These are phyloP conservation scores for Clavispora carvajalis DNA, from an alignment of 805 yeast species.

Conservation along the genomic window DNA sequence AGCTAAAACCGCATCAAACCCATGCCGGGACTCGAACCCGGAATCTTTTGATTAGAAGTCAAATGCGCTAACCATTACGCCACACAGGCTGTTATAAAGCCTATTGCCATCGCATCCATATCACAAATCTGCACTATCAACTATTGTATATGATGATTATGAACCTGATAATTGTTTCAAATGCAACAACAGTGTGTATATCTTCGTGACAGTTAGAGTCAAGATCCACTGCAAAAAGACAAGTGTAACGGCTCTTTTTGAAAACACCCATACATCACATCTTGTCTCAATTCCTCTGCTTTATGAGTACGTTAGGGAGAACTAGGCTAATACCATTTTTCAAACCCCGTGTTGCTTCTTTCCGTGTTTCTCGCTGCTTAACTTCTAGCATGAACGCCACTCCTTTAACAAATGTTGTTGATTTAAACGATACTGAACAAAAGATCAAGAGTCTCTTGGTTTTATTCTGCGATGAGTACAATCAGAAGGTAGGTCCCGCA, in stretches of 20 bases:
- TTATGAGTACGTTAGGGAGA: background rate
- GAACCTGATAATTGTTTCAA: too few species aligned
- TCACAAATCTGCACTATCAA: too few species aligned
- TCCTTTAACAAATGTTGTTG: background rate
- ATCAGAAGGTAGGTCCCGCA: slow-evolving; percentile 13
- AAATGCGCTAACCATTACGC: slow-evolving; percentile 20
- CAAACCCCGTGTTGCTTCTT: background rate
- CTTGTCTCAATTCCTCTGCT: background rate
- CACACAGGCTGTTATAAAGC: slow-evolving; percentile 13
- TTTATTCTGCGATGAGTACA: slow-evolving; percentile 37
- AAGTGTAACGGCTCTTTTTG: too few species aligned
- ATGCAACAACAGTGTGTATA: too few species aligned
- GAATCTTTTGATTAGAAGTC: slow-evolving; percentile 19
- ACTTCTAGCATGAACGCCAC: background rate
- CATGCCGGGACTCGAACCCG: slow-evolving; percentile 21
- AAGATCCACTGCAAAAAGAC: too few species aligned
- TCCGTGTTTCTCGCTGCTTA: background rate
- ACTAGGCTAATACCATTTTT: background rate
- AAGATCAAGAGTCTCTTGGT: slow-evolving; percentile 36
- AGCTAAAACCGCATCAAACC: slow-evolving; percentile 15
- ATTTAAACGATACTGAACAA: slow-evolving; percentile 36
- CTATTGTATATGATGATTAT: too few species aligned
- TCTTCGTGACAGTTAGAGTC: too few species aligned
- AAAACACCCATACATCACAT: background rate
- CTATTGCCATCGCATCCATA: background rate